Percentiles rank a stretch among this genome's conserved stretches.
phyloP scores from a whole-genome alignment of 495 filamentous ascomycete species.

The Aspergillus asperescens region DNA sequence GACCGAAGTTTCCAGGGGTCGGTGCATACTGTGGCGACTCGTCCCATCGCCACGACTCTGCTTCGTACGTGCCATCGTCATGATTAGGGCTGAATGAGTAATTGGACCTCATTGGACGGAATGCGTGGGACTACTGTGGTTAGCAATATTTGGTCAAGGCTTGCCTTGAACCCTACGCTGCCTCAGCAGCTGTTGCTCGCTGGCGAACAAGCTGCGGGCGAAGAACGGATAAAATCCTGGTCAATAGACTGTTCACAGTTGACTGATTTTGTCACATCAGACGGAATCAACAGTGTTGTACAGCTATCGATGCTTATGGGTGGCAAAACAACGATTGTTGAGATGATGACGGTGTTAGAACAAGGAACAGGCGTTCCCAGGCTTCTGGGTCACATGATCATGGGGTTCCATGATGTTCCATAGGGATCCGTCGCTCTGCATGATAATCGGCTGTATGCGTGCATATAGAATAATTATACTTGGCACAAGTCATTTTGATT shows the following conservation, averaged over 20 bases:
- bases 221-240: background rate
- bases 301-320: background rate
- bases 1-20: background rate
- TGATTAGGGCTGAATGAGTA: background rate
- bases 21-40: background rate
- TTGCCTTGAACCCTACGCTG: slow-evolving; percentile 1
- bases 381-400: background rate
- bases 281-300: background rate
- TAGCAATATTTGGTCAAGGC: slow-evolving; percentile 1
- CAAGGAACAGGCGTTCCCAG: background rate
- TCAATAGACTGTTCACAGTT: background rate
- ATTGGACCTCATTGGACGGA: background rate
- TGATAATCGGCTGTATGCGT: background rate
- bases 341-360: background rate
- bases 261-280: background rate
- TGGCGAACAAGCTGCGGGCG: background rate
- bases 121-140: background rate
- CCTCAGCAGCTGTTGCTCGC: background rate
- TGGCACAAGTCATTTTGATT: slow-evolving; percentile 1
- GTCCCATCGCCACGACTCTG: background rate
- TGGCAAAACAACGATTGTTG: background rate
- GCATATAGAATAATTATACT: slow-evolving; percentile 3
- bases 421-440: slow-evolving; percentile 2
- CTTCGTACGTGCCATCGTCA: background rate
- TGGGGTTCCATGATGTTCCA: slow-evolving; percentile 4